Evolutionary conservation across 2,329 filamentous ascomycete species (phyloP).

Genomic region (Alternaria sp.): DNA sequence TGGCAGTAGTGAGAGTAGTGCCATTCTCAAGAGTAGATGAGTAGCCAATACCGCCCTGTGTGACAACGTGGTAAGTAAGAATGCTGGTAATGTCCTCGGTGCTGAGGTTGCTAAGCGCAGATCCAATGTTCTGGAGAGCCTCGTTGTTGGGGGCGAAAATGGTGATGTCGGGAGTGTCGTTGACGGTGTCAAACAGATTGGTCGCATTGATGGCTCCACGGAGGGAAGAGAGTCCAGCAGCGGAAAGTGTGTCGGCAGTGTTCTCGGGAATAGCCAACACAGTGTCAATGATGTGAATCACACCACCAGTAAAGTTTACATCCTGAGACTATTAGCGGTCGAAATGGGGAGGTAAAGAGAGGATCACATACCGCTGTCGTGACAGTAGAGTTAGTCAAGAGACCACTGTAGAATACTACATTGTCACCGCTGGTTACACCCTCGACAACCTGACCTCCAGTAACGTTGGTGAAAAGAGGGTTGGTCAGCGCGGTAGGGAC

Average conservation of each 20-base stretch:
- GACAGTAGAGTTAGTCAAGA: conserved; percentile 60
- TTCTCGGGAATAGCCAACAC: conserved; percentile 53
- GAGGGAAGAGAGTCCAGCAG: conserved; percentile 51
- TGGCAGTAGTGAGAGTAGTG: conserved; percentile 47
- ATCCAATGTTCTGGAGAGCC: conserved; percentile 67
- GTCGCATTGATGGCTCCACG: conserved; percentile 53
- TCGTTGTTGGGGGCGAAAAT: conserved; percentile 70
- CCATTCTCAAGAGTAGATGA: conserved; percentile 56
- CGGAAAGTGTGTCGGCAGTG: conserved; percentile 41
- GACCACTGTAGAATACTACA: conserved; percentile 62
- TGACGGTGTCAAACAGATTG: conserved; percentile 53
- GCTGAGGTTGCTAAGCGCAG: conserved; percentile 58
- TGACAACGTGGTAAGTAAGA: conserved; percentile 71
- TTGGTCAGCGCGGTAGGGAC: conserved; percentile 61
- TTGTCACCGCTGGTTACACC: conserved; percentile 52
- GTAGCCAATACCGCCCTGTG: conserved; percentile 62
- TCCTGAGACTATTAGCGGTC: conserved; percentile 39
- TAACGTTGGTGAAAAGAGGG: conserved; percentile 64
- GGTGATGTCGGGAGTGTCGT: conserved; percentile 61
- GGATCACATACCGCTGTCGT: conserved; percentile 55
- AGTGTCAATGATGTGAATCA: conserved; percentile 58
- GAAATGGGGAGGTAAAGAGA: not conserved
- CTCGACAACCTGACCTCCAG: conserved; percentile 66
- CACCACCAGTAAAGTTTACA: conserved; percentile 55
- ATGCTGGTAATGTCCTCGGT: conserved; percentile 60